Base-by-base conservation (phyloP, 257 asterid genomes). In the Sherardia arvensis region DNA sequence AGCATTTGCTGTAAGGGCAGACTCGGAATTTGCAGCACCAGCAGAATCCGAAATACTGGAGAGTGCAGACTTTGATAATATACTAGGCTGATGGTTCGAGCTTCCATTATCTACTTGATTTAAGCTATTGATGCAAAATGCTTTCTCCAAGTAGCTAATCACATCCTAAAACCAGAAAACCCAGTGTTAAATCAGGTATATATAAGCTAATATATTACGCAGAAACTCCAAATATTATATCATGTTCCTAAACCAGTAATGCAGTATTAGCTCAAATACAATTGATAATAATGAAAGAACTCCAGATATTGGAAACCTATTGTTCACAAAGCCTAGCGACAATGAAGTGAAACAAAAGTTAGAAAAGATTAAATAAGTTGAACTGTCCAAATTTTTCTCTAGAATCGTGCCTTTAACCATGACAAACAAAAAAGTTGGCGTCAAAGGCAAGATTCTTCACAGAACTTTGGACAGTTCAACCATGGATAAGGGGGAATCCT, bases 121-220 rank as follows among this genome's bases (percentile, higher is more conserved):
- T 69, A 66, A 71, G 78, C 75, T 80, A 73, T 72, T 83, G 77
- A 73, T 76, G 73, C 82, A 72, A 77, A 88, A 88, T 22, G 75
- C 88, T 84, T 84, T 92, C 83, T 92, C 98, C 83, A 87, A 70
- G 71, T 86, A 92, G 82, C 71, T 81, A 67, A 89, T 84, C 79
- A 92, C 96, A 72, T 87, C 97, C 98, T 89, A 88, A 14, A 69
- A 76, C 60, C 73, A 47, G 73, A 83, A 15, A 58, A 72, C 73
- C 40, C 61, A 74, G 23, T 58, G 69, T 64, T 61, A 34, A 68
- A 70, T 59, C 33, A 67, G 49, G 53, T 6, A 23, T 36, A 22
- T 8, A 21, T 11, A n/a, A 30, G 48, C 14, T 48, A 27, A 58
- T 20, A 11, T 54, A 45, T 40, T 40, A 43, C 20, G 8, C 12